Conservation (phyloP, 768 basidiomycete species). For the Suillus tomentosus region DNA sequence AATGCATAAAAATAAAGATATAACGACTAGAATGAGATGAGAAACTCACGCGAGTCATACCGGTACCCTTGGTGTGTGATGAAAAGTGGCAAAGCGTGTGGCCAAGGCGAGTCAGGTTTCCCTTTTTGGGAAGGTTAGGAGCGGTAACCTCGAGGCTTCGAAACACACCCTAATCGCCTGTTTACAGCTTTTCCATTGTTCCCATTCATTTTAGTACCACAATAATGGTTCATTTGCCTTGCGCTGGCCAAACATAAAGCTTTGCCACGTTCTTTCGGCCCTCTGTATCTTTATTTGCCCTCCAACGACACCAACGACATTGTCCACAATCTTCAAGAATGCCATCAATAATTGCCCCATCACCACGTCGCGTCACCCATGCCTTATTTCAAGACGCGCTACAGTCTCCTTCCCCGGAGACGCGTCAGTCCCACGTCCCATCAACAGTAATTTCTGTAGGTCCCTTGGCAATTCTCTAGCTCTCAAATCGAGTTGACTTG, state of each 20-base stretch:
- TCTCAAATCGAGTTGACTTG: constrained; percentile 11
- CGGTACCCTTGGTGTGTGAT: background rate
- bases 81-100: constrained; percentile 12
- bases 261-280: constrained; percentile 29
- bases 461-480: background rate
- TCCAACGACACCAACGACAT: constrained; percentile 17
- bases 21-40: background rate
- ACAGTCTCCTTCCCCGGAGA: constrained; percentile 10
- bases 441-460: constrained; percentile 10
- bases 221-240: constrained; percentile 26
- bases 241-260: constrained; percentile 31
- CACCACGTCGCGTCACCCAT: constrained; percentile 36
- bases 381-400: constrained; percentile 9
- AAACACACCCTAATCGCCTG: constrained; percentile 26
- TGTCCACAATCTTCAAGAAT: constrained; percentile 26
- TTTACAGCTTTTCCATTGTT: constrained; percentile 24
- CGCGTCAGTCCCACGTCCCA: background rate
- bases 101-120: constrained; percentile 26
- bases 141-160: constrained; percentile 15
- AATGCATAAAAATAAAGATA: background rate
- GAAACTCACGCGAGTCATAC: background rate
- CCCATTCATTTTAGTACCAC: constrained; percentile 22
- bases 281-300: constrained; percentile 35
- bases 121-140: constrained; percentile 22
- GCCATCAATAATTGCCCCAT: constrained; percentile 46